Conservation (phyloP, 371 early-diverging fungal species). For the Mucor lusitanicus region DNA sequence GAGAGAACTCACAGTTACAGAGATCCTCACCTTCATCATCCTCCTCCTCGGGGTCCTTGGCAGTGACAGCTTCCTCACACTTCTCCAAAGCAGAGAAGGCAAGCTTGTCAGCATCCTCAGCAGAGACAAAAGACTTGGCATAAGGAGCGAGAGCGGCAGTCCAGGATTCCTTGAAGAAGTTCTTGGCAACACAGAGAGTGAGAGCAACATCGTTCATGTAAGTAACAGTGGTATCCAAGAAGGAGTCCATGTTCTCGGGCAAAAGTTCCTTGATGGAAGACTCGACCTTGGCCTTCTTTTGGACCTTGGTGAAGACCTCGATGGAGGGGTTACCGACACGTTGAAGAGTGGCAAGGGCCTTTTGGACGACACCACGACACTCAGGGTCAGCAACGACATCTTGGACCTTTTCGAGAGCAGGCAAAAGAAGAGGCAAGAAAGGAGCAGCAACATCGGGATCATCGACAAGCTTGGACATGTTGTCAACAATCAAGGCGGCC, state of each 20-base stretch:
- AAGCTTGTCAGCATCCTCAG: slow-evolving; percentile 28
- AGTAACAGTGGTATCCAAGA: slow-evolving; percentile 24
- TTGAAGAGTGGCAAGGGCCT: slow-evolving; percentile 46
- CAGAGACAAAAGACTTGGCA: slow-evolving; percentile 56
- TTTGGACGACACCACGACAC: slow-evolving; percentile 65
- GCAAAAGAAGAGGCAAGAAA: slow-evolving; percentile 79
- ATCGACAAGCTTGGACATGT: slow-evolving; percentile 83
- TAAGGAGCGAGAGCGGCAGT: slow-evolving; percentile 48
- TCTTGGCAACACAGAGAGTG: slow-evolving; percentile 38
- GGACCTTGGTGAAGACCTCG: slow-evolving; percentile 38
- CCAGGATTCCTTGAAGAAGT: slow-evolving; percentile 44
- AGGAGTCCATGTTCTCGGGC: slow-evolving; percentile 28
- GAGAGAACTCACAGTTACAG: slow-evolving; percentile 78
- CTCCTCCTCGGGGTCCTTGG: slow-evolving; percentile 48
- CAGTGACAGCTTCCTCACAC: slow-evolving; percentile 47
- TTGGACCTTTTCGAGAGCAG: slow-evolving; percentile 72
- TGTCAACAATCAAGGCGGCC: slow-evolving; percentile 81
- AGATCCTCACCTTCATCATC: slow-evolving; percentile 76
- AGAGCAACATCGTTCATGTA: slow-evolving; percentile 49
- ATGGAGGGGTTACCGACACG: slow-evolving; percentile 35
- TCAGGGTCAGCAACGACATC: slow-evolving; percentile 82
- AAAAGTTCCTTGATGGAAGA: slow-evolving; percentile 39
- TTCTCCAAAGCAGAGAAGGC: slow-evolving; percentile 34
- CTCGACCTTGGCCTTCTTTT: slow-evolving; percentile 47
- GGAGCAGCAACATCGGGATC: slow-evolving; percentile 79